Evolutionary conservation across 2,329 filamentous ascomycete species (phyloP), one percentile per base, ranked within the genome.

Genomic region (Thelonectria olida): DNA sequence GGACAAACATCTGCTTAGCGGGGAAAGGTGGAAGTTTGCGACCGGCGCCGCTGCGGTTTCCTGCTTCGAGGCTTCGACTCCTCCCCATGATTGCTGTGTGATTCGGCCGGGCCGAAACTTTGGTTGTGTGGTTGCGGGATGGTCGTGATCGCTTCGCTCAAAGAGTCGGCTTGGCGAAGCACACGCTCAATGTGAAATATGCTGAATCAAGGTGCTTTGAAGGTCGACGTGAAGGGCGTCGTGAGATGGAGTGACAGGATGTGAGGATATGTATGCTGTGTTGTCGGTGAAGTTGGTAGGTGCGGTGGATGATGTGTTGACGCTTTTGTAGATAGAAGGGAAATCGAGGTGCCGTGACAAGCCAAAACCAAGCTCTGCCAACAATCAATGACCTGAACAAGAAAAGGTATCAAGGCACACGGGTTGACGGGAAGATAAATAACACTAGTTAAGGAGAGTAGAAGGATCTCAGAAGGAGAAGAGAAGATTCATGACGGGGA

Each of bases 1-100:
- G 74, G 58, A 86, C 82, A 68, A 85, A 80, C 79, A 86, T 80
- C 69, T 86, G 84, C 67, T 74, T 72, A 39, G 73, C 66, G 49
- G 80, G 79, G 52, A 80, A 80, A 6, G 77, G 72, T 25, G 74
- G 75, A 38, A 68, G 57, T 39, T 65, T 65, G 51, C 67, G 64
- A 28, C 62, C 63, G 48, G 69, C 55, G 20, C 59, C 60, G 20
- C 67, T 66, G 56, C 67, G 64, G 62, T 67, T 68, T 62, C 58
- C 64, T 57, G 69, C 61, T 60, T 61, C 57, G 53, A 65, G 59
- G 38, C 69, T 64, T 58, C 57, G 65, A 57, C 69, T 69, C 57
- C 69, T 73, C 67, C 73, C 74, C 74, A 75, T 76, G 39, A 48
- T 70, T 58, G 48, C 55, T 42, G 25, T n/a, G 54, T 49, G 41